phyloP scores from a whole-genome alignment of 1,139 yeast genomes.

The Groenewaldozyma auringiensis region DNA sequence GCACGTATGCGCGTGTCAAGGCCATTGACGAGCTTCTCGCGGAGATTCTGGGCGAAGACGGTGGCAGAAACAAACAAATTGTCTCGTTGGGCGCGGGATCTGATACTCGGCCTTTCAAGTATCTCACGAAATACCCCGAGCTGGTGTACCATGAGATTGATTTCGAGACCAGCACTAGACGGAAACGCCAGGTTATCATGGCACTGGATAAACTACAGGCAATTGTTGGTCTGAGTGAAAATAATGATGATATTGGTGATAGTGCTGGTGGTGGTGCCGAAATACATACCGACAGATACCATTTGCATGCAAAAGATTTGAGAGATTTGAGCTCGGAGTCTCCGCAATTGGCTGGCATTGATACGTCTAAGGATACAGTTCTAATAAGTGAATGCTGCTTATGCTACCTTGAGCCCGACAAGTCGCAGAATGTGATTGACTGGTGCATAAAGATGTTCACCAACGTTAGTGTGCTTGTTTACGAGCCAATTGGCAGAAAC shows the following conservation, averaged over 20 bases:
- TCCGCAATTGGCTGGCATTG: constrained; percentile 27
- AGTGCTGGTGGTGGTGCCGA: constrained; percentile 26
- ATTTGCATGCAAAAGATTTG: constrained; percentile 50
- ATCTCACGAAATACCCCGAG: constrained; percentile 30
- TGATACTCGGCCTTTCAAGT: constrained; percentile 67
- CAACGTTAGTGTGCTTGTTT: constrained; percentile 38
- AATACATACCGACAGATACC: constrained; percentile 43
- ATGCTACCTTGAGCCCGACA: constrained; percentile 63
- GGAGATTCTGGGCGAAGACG: constrained; percentile 37
- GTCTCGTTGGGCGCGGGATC: constrained; percentile 93
- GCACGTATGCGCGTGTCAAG: constrained; percentile 69
- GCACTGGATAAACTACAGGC: constrained; percentile 20
- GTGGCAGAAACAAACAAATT: constrained; percentile 41
- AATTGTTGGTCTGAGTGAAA: constrained; percentile 14
- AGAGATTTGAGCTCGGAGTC: constrained; percentile 27
- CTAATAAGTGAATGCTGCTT: constrained; percentile 83
- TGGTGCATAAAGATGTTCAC: constrained; percentile 21
- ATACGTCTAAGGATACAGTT: constrained; percentile 50
- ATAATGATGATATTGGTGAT: neutral
- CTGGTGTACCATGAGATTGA: constrained; percentile 66
- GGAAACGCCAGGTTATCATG: constrained; percentile 52
- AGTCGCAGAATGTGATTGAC: constrained; percentile 46
- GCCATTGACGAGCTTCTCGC: constrained; percentile 52
- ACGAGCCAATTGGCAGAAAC: constrained; percentile 72
- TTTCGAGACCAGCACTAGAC: constrained; percentile 51